Conservation (phyloP, 2,329 filamentous ascomycete species). For the Hymenotorrendiella dingleyae region DNA sequence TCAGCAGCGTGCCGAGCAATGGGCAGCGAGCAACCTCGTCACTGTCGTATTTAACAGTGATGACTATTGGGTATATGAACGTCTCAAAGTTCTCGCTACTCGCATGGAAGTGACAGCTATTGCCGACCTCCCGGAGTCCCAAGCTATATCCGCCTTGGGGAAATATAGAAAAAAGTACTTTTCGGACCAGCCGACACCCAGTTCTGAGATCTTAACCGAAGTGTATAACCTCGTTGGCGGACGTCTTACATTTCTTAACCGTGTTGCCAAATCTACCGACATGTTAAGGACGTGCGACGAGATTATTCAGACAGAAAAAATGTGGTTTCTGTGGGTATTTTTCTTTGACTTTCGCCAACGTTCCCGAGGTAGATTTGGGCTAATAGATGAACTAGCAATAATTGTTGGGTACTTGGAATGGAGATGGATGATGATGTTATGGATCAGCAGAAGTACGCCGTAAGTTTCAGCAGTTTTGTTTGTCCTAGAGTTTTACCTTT, state of each 20-base stretch:
- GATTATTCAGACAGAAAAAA: conserved; percentile 66
- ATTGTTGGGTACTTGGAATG: conserved; percentile 68
- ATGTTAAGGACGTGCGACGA: conserved; percentile 74
- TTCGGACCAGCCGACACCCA: conserved; percentile 51
- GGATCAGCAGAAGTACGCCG: conserved; percentile 94
- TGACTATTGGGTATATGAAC: conserved; percentile 98
- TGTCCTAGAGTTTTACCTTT: too few relatives aligned
- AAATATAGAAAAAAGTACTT: conserved; percentile 80
- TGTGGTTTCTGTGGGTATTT: conserved; percentile 73
- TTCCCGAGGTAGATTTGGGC: too few relatives aligned
- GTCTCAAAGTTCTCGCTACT: conserved; percentile 84
- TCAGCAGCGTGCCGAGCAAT: conserved; percentile 92
- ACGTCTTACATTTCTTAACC: conserved; percentile 78
- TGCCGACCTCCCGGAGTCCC: conserved; percentile 70
- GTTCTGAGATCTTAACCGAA: conserved; percentile 55
- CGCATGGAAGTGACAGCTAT: conserved; percentile 92
- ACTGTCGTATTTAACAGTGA: conserved; percentile 94
- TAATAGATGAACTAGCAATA: too few relatives aligned
- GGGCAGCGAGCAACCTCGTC: conserved; percentile 86
- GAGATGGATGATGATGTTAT: conserved; percentile 96
- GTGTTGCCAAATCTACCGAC: conserved; percentile 78
- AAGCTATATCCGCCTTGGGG: conserved; percentile 69
- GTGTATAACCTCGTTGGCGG: conserved; percentile 87
- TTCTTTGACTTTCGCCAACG: too few relatives aligned
- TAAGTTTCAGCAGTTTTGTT: too few relatives aligned